These are phyloP conservation scores for Zymoseptoria crescenta DNA, from an alignment of 2,329 filamentous ascomycete species.

Conservation along the genomic window DNA sequence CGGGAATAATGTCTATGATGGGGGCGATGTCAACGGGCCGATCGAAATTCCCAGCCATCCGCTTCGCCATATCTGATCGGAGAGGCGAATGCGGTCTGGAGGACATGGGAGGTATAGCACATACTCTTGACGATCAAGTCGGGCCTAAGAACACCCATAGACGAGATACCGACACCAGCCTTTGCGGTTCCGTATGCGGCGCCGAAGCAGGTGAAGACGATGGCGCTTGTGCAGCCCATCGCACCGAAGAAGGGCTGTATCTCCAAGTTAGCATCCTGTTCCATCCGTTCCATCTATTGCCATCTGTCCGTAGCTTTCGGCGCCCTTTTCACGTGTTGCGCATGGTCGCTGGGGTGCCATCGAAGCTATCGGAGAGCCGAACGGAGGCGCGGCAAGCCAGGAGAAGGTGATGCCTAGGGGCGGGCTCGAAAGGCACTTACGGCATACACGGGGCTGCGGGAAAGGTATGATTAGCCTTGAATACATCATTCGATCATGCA, in stretches of 20 bases:
- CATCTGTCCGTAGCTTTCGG: not conserved
- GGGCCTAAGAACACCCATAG: conserved; percentile 95
- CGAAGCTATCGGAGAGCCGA: not conserved
- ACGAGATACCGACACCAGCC: conserved; percentile 96
- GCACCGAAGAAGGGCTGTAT: conserved; percentile 83
- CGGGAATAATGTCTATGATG: conserved; percentile 82
- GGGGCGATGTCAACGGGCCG: not conserved
- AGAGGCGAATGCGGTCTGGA: not conserved
- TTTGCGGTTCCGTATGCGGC: conserved; percentile 98
- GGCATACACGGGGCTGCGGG: conserved; percentile 85
- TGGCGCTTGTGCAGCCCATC: conserved; percentile 91
- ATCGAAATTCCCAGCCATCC: not conserved
- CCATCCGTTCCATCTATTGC: not conserved
- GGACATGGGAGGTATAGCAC: conserved; percentile 31
- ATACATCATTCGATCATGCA: not conserved
- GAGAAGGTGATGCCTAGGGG: conserved; percentile 8
- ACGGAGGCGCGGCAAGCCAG: conserved; percentile 7
- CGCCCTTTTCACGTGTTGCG: not conserved
- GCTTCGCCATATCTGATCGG: not conserved
- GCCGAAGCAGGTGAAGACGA: conserved; percentile 93
- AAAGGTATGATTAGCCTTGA: conserved; percentile 18
- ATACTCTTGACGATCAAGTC: conserved; percentile 99
- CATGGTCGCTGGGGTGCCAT: not conserved
- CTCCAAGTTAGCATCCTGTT: conserved; percentile 8
- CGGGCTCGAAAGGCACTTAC: conserved; percentile 57